Percentiles rank a stretch among this genome's conserved stretches.
Evolutionary conservation across 208 protist genomes (phyloP).

Genomic region (Crithidia fasciculata): DNA sequence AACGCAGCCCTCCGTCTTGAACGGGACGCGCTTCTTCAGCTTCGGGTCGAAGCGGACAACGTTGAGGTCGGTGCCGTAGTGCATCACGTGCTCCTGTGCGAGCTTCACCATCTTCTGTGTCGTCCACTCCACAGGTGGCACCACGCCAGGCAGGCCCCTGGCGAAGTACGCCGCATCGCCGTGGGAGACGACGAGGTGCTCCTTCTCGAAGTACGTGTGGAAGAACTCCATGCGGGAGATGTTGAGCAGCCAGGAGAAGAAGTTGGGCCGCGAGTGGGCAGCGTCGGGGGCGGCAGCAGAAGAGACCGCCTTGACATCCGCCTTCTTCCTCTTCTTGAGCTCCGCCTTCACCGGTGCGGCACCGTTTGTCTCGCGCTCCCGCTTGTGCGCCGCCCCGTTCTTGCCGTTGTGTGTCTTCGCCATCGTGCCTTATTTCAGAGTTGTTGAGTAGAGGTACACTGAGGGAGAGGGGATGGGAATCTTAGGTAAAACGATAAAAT

Average conservation of each 20-base stretch:
- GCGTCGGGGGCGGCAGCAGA: not conserved
- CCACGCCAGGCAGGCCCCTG: constrained; percentile 25
- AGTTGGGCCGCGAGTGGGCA: constrained; percentile 10
- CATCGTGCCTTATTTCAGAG: not conserved
- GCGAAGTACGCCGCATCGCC: constrained; percentile 45
- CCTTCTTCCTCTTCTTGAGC: not conserved
- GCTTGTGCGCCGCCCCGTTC: constrained; percentile 12
- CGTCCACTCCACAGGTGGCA: constrained; percentile 60
- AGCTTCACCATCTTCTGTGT: constrained; percentile 57
- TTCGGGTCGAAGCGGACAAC: constrained; percentile 59
- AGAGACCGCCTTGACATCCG: not conserved
- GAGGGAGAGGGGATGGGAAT: too few relatives aligned
- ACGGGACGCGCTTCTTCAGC: constrained; percentile 50
- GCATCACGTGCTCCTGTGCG: constrained; percentile 29
- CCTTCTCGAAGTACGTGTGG: constrained; percentile 80
- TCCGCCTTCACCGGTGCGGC: not conserved
- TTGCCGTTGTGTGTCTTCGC: constrained; percentile 8
- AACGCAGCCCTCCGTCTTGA: constrained; percentile 32
- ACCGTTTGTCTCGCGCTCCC: not conserved
- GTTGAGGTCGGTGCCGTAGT: constrained; percentile 54
- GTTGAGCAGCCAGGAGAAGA: constrained; percentile 67
- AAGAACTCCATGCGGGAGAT: constrained; percentile 70
- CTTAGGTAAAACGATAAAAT: not conserved
- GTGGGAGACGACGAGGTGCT: constrained; percentile 55
- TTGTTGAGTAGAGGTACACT: too few relatives aligned